Conservation (phyloP, 2,329 filamentous ascomycete genomes). For the Aureobasidium leucospermi region DNA sequence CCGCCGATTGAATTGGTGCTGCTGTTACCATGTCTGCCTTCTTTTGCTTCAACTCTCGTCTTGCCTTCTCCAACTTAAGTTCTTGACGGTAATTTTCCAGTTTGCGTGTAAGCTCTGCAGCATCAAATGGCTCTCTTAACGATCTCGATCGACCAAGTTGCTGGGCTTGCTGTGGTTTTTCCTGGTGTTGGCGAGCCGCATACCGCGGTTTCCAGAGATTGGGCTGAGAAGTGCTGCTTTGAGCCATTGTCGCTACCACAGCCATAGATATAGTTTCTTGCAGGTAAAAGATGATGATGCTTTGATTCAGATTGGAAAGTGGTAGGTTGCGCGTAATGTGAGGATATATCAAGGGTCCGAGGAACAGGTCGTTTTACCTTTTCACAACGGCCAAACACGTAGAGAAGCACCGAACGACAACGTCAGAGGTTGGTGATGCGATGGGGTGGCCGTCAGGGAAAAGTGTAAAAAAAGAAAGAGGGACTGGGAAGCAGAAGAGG, state of each 20-base stretch:
- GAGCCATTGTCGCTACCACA: slow-evolving; percentile 7
- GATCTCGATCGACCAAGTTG: slow-evolving; percentile 7
- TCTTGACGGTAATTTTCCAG: slow-evolving; percentile 16
- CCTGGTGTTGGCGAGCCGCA: slow-evolving; percentile 7
- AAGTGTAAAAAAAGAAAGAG: not conserved
- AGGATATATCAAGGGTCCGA: not conserved
- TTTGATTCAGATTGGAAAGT: not conserved
- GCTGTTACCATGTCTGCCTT: not conserved
- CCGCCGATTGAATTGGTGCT: not conserved
- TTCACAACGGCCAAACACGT: slow-evolving; percentile 2
- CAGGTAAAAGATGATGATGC: not conserved
- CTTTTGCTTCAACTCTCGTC: slow-evolving; percentile 5
- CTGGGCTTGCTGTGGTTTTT: slow-evolving; percentile 6
- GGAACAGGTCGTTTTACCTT: not conserved
- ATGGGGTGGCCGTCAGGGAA: not conserved
- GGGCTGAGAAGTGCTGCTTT: slow-evolving; percentile 11
- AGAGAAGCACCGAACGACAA: slow-evolving; percentile 9
- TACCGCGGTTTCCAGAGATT: slow-evolving; percentile 10
- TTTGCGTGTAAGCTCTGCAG: slow-evolving; percentile 15
- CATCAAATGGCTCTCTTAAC: slow-evolving; percentile 14
- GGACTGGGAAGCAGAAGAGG: not conserved
- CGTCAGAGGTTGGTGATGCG: slow-evolving; percentile 9
- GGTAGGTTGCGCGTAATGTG: not conserved
- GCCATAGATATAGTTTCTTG: not conserved
- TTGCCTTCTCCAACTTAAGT: slow-evolving; percentile 15